Evolutionary conservation across 805 yeast genomes (phyloP).

Genomic region (Monosporozyma siamensis): DNA sequence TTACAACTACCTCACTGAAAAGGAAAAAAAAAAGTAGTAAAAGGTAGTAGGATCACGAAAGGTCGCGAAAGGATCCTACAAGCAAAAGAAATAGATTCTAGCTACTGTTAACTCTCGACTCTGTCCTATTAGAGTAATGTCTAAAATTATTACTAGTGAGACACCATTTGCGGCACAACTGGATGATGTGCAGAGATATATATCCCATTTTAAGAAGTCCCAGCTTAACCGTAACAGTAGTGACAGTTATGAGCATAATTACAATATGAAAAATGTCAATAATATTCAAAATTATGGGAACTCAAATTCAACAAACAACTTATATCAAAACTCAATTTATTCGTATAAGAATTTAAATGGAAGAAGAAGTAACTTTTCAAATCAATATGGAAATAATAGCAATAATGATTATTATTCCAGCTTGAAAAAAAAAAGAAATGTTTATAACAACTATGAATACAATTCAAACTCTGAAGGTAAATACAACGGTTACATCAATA

Average conservation of each 20-base stretch:
- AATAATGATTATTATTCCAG: constrained; percentile 3
- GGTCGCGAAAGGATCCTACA: no score
- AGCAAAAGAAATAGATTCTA: no score
- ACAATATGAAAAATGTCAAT: neutral
- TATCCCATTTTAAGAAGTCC: constrained; percentile 20
- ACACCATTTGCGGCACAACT: constrained; percentile 28
- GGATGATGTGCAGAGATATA: constrained; percentile 29
- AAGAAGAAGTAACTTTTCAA: neutral
- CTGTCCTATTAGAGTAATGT: no score
- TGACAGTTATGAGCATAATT: neutral
- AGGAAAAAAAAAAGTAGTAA: no score
- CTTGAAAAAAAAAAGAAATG: constrained; percentile 2
- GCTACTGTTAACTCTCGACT: no score
- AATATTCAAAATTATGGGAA: neutral
- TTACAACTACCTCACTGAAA: no score
- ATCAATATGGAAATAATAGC: constrained; percentile 1
- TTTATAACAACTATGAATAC: neutral
- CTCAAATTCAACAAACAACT: neutral
- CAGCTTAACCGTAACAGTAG: neutral
- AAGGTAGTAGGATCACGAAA: no score
- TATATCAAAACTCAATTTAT: neutral
- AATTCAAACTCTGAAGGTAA: neutral
- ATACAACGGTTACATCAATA: constrained; percentile 1
- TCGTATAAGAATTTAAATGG: neutral
- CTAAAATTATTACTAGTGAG: neutral